Percentiles rank a stretch among this genome's conserved stretches.
phyloP scores from a whole-genome alignment of 2,329 filamentous ascomycete genomes.

The Truncatella angustata region DNA sequence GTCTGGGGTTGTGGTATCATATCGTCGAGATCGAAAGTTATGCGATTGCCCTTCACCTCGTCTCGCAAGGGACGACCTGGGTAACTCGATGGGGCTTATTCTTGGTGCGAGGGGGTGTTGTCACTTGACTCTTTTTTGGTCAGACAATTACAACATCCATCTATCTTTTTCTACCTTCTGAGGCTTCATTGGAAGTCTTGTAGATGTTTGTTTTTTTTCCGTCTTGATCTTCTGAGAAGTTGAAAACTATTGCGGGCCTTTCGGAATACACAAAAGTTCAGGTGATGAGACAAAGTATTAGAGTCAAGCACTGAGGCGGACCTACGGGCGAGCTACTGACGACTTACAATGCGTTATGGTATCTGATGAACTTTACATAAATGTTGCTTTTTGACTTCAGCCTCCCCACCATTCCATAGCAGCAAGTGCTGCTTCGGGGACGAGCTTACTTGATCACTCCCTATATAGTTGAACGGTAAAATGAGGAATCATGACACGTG shows the following conservation, averaged over 20 bases:
- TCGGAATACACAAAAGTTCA: conserved; percentile 41
- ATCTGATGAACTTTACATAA: conserved; percentile 39
- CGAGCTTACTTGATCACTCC: too few species aligned
- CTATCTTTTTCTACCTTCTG: conserved; percentile 26
- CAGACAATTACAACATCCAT: background rate
- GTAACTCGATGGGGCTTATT: conserved; percentile 99
- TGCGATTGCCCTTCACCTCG: conserved; percentile 92
- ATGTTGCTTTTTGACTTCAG: background rate
- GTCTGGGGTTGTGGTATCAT: conserved; percentile 53
- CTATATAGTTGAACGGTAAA: too few species aligned
- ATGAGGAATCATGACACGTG: too few species aligned
- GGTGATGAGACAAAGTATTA: conserved; percentile 93
- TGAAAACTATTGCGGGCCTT: background rate
- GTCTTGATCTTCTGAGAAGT: too few species aligned
- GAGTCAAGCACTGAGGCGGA: conserved; percentile 96
- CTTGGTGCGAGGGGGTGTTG: conserved; percentile 88
- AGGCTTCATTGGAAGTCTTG: conserved; percentile 16
- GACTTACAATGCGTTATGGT: conserved; percentile 48
- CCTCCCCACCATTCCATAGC: too few species aligned
- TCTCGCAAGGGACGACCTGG: conserved; percentile 37
- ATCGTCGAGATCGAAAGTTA: conserved; percentile 97
- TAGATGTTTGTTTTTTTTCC: too few species aligned
- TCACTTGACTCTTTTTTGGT: conserved; percentile 23
- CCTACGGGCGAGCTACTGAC: conserved; percentile 42
- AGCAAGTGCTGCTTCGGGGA: background rate